Evolutionary conservation across 805 yeast genomes (phyloP).

Genomic region (Yarrowia hollandica): DNA sequence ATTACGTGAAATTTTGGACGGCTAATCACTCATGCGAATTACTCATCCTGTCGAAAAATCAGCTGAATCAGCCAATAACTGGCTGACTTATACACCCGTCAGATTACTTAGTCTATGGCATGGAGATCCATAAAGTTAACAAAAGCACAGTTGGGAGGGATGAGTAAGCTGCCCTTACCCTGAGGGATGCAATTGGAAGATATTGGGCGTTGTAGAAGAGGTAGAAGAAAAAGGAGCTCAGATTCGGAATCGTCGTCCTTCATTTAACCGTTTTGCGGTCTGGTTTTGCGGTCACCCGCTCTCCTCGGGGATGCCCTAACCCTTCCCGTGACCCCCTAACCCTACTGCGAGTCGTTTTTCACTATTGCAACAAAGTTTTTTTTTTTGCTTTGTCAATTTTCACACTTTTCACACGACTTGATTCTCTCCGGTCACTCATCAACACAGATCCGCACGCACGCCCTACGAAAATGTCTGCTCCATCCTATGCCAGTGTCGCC

Average conservation of each 20-base stretch:
- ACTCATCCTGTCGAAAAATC: no score
- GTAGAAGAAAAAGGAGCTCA: neutral
- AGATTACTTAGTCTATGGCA: no score
- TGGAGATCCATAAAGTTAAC: no score
- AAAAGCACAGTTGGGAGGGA: no score
- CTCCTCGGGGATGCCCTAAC: neutral
- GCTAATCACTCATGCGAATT: no score
- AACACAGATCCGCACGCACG: conserved; percentile 17
- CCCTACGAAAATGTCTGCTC: conserved; percentile 32
- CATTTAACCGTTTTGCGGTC: no score
- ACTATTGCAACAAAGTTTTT: conserved; percentile 8
- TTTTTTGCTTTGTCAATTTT: conserved; percentile 19
- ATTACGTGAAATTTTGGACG: no score
- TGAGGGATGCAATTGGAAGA: no score
- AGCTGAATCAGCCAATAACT: no score
- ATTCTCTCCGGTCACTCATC: neutral
- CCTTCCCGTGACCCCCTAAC: conserved; percentile 6
- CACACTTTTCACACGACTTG: conserved; percentile 24
- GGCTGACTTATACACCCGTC: no score
- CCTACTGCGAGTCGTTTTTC: conserved; percentile 27
- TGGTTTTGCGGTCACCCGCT: neutral
- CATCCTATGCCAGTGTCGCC: conserved; percentile 38
- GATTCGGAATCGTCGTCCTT: neutral
- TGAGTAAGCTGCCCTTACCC: no score
- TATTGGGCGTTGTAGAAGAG: neutral